A percentile compares a stretch with the other conserved stretches of the same genome.
These are phyloP conservation scores for Babesia ovata DNA, from an alignment of 169 alveolate species.

Conservation along the genomic window DNA sequence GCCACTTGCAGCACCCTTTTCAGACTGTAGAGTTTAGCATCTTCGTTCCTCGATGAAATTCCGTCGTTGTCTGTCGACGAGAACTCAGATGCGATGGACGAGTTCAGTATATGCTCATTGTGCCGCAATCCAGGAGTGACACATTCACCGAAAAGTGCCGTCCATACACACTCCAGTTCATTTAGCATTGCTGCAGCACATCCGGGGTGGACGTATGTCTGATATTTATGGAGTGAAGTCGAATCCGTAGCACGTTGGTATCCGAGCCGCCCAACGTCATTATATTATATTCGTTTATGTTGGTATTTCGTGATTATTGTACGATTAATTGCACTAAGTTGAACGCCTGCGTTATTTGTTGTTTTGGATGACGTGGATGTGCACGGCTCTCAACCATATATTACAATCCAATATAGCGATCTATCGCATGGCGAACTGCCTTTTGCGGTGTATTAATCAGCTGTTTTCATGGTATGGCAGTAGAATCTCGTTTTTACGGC, in stretches of 20 bases:
- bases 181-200: constrained; percentile 22
- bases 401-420: no score
- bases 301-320: not conserved
- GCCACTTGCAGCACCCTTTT: constrained; percentile 44
- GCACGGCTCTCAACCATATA: no score
- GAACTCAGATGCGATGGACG: constrained; percentile 45
- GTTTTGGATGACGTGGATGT: no score
- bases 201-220: no score
- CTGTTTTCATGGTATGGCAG: no score
- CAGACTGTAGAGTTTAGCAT: constrained; percentile 41
- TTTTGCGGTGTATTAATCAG: no score
- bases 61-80: constrained; percentile 10
- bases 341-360: not conserved
- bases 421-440: no score
- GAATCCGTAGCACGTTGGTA: no score
- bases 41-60: not conserved
- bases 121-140: constrained; percentile 42
- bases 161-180: constrained; percentile 65
- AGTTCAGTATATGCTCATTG: constrained; percentile 52
- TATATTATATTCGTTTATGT: no score
- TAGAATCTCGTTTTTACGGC: no score
- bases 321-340: not conserved
- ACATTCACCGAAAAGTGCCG: constrained; percentile 62
- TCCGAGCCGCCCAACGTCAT: no score
- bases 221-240: not conserved